Evolutionary conservation across 2,329 filamentous ascomycete species (phyloP).

Genomic region (Ascosphaera aggregata): DNA sequence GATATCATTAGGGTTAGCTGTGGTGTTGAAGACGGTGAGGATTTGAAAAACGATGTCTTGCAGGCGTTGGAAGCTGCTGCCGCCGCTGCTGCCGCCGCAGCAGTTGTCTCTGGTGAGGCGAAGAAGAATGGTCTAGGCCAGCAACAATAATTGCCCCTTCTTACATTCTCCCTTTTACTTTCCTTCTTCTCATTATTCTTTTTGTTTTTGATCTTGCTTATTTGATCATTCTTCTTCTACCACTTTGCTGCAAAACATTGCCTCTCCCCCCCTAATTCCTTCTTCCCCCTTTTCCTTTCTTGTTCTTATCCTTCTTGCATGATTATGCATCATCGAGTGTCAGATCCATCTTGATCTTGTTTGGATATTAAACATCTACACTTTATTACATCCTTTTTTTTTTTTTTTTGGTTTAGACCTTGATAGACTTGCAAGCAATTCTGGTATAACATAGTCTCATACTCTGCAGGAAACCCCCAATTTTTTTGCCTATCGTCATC

Average conservation of each 20-base stretch:
- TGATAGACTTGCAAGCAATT: not conserved
- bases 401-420: not conserved
- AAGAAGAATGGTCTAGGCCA: not conserved
- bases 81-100: not conserved
- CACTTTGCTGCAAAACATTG: not conserved
- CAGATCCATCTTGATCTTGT: too few relatives aligned
- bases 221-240: too few relatives aligned
- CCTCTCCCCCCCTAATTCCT: not conserved
- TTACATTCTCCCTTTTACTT: not conserved
- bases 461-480: not conserved
- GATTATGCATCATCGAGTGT: too few relatives aligned
- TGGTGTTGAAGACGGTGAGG: constrained; percentile 74
- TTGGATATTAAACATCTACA: too few relatives aligned
- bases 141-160: not conserved
- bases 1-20: constrained; percentile 86
- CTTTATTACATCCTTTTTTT: too few relatives aligned
- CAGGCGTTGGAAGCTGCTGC: constrained; percentile 63
- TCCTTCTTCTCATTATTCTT: not conserved
- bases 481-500: too few relatives aligned
- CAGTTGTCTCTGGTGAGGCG: too few relatives aligned
- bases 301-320: too few relatives aligned
- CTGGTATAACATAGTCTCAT: not conserved
- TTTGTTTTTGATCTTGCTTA: not conserved
- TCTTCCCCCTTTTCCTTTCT: not conserved
- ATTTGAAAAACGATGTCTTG: constrained; percentile 60